Conservation (phyloP, 2,329 filamentous ascomycete species). For the Exutisphaerella laricina region DNA sequence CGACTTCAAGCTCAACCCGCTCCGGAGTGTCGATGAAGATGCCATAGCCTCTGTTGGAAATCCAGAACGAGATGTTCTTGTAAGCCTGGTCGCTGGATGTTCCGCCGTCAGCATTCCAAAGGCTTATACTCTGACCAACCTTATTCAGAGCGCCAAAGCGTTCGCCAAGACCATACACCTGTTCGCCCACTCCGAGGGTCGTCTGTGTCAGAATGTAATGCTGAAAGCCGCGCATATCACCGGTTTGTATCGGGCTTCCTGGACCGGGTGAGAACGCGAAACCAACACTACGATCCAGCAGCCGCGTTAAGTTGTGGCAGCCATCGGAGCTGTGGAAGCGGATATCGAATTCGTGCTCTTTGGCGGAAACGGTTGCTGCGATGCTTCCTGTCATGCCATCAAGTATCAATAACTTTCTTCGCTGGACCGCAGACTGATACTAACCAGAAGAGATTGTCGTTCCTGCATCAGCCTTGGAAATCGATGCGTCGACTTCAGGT, state of each 20-base stretch:
- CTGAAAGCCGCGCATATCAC: slow-evolving; percentile 43
- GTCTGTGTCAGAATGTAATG: slow-evolving; percentile 45
- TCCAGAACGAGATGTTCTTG: slow-evolving; percentile 66
- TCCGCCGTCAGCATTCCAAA: slow-evolving; percentile 59
- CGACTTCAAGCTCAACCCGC: slow-evolving; percentile 65
- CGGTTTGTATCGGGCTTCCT: slow-evolving; percentile 49
- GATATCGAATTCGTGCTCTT: slow-evolving; percentile 51
- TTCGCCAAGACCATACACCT: slow-evolving; percentile 69
- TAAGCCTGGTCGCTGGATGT: slow-evolving; percentile 66
- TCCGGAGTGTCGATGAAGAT: slow-evolving; percentile 69
- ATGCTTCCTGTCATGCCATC: too few species aligned
- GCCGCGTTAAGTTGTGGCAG: slow-evolving; percentile 49
- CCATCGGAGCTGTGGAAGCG: slow-evolving; percentile 49
- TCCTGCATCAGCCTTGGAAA: slow-evolving; percentile 40
- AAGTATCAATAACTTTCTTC: too few species aligned
- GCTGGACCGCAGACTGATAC: too few species aligned
- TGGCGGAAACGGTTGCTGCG: slow-evolving; percentile 47
- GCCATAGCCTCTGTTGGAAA: slow-evolving; percentile 68
- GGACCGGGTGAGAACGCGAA: slow-evolving; percentile 53
- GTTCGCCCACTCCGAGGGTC: slow-evolving; percentile 51
- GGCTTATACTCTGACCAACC: slow-evolving; percentile 62
- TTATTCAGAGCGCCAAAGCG: slow-evolving; percentile 73
- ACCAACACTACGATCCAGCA: slow-evolving; percentile 52
- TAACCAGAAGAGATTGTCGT: slow-evolving; percentile 50
- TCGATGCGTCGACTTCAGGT: slow-evolving; percentile 37